Conservation (phyloP, 768 basidiomycete genomes). For the Sporobolomyces phaffii region DNA sequence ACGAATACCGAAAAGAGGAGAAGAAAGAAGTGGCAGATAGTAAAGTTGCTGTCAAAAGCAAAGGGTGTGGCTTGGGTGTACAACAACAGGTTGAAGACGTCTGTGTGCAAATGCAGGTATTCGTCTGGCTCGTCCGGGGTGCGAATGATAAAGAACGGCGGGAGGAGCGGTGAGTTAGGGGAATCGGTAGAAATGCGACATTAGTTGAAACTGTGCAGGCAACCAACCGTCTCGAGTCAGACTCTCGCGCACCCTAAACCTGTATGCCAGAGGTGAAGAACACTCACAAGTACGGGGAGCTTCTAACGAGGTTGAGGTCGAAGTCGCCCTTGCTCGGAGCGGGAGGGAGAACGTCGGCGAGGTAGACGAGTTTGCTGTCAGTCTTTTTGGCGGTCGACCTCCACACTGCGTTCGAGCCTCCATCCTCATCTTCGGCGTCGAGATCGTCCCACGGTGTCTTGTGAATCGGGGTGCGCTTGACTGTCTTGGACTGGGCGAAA, state of each 20-base stretch:
- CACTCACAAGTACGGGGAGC: constrained; percentile 85
- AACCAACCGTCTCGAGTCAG: not conserved
- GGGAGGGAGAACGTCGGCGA: constrained; percentile 70
- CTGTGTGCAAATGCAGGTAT: not conserved
- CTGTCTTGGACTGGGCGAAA: constrained; percentile 19
- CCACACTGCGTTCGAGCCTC: not conserved
- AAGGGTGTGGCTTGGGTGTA: not conserved
- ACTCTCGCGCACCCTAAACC: not conserved
- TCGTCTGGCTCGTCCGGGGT: not conserved
- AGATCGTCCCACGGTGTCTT: constrained; percentile 39
- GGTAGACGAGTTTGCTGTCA: constrained; percentile 56
- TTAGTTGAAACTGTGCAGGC: constrained; percentile 5
- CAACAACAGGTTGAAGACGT: not conserved
- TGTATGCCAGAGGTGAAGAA: not conserved
- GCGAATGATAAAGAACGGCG: not conserved
- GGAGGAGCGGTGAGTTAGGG: not conserved
- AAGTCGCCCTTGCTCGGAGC: constrained; percentile 80
- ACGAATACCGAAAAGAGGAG: too few species aligned
- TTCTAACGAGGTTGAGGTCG: constrained; percentile 71
- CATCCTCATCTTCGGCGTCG: constrained; percentile 6
- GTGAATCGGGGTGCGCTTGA: constrained; percentile 26
- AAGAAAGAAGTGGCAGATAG: too few species aligned
- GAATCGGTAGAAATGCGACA: too few species aligned
- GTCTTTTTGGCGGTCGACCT: constrained; percentile 11
- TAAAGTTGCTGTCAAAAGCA: too few species aligned